A percentile compares a stretch with the other conserved stretches of the same genome.
Evolutionary conservation across 495 filamentous ascomycete genomes (phyloP).

Genomic region (Evernia prunastri): DNA sequence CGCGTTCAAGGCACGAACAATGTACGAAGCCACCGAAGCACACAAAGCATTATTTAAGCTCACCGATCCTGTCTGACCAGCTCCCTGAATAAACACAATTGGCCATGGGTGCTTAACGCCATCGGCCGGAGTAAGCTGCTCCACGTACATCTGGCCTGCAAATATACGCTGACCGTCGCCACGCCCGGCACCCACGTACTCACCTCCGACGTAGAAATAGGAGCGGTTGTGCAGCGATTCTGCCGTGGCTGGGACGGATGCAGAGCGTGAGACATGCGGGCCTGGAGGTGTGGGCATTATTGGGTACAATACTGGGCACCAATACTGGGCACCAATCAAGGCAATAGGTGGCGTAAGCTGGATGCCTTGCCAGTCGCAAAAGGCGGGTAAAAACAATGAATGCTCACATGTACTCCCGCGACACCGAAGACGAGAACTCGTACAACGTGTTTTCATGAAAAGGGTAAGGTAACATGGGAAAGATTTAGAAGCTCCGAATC

Average conservation of each 20-base stretch:
- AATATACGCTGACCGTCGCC: conserved; percentile 34
- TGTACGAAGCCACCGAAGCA: background rate
- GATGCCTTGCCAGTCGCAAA: background rate
- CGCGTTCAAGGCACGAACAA: no score
- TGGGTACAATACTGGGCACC: background rate
- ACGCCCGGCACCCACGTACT: conserved; percentile 33
- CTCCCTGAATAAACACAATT: conserved; percentile 49
- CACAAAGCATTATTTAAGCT: conserved; percentile 15
- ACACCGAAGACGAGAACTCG: background rate
- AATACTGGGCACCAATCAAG: background rate
- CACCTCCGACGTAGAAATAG: conserved; percentile 48
- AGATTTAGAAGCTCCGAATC: background rate
- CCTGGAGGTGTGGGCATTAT: background rate
- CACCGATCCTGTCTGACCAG: conserved; percentile 46
- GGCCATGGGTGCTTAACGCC: conserved; percentile 32
- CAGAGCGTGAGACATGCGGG: background rate
- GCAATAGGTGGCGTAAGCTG: background rate
- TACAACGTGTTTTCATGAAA: no score
- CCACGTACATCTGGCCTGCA: conserved; percentile 52
- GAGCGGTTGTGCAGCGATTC: conserved; percentile 25
- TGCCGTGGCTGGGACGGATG: background rate
- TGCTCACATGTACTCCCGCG: background rate
- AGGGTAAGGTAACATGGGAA: background rate
- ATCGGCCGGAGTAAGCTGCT: conserved; percentile 39
- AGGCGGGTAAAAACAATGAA: background rate